Evolutionary conservation across 1,139 yeast genomes (phyloP).

Genomic region (Torulaspora pretoriensis): DNA sequence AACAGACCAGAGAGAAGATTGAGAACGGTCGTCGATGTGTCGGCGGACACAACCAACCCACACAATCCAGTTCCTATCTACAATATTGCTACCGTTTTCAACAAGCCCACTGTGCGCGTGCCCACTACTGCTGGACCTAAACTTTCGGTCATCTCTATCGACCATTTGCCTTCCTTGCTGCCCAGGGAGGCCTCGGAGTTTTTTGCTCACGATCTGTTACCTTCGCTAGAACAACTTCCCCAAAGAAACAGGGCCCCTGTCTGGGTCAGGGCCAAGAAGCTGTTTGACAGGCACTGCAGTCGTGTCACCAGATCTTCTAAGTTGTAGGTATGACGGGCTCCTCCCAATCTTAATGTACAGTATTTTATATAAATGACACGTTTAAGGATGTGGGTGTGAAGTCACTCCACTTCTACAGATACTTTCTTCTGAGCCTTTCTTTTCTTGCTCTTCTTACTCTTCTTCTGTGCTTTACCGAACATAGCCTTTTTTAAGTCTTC

Average conservation of each 20-base stretch:
- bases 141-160: slow-evolving; percentile 90
- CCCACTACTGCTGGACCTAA: slow-evolving; percentile 76
- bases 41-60: slow-evolving; percentile 98
- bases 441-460: slow-evolving; percentile 45
- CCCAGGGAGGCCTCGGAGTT: slow-evolving; percentile 97
- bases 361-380: slow-evolving; percentile 3
- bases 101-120: slow-evolving; percentile 83
- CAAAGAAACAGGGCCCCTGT: slow-evolving; percentile 78
- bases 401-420: slow-evolving; percentile 52
- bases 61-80: slow-evolving; percentile 97
- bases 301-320: slow-evolving; percentile 47
- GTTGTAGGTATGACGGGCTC: slow-evolving; percentile 24
- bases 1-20: slow-evolving; percentile 64
- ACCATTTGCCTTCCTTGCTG: slow-evolving; percentile 88
- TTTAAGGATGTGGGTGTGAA: background rate
- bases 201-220: slow-evolving; percentile 79
- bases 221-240: slow-evolving; percentile 80
- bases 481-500: slow-evolving; percentile 41
- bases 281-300: slow-evolving; percentile 78
- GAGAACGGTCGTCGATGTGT: slow-evolving; percentile 91
- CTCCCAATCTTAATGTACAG: slow-evolving; percentile 8
- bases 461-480: slow-evolving; percentile 41
- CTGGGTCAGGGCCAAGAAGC: slow-evolving; percentile 82
- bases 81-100: slow-evolving; percentile 80
- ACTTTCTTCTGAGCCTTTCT: slow-evolving; percentile 45